Evolutionary conservation across 2,329 filamentous ascomycete genomes (phyloP).

Genomic region (Cordyceps fumosorosea): DNA sequence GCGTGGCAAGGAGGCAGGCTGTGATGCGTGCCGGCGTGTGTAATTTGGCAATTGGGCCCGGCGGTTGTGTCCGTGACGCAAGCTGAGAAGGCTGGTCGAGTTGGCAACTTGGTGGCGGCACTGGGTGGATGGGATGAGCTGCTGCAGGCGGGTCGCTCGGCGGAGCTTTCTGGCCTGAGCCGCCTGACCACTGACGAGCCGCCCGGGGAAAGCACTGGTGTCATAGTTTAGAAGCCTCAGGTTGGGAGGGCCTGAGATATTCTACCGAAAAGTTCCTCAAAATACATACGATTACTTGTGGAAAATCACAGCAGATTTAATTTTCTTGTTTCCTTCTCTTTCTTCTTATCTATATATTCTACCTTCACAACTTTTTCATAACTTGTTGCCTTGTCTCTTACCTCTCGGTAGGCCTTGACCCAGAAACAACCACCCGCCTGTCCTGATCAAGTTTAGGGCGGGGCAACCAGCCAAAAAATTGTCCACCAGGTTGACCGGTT

Average conservation of each 20-base stretch:
- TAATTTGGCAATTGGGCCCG: not conserved
- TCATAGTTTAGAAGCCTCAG: too few species aligned
- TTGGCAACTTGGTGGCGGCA: not conserved
- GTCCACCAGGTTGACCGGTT: not conserved
- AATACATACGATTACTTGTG: too few species aligned
- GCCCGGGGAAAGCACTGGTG: too few species aligned
- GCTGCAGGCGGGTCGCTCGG: conserved; percentile 1
- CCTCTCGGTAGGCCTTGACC: not conserved
- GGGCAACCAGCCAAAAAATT: conserved; percentile 10
- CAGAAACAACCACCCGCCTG: not conserved
- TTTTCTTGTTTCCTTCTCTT: too few species aligned
- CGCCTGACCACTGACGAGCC: not conserved
- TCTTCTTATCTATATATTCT: too few species aligned
- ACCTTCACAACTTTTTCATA: not conserved
- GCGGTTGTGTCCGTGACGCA: conserved; percentile 12
- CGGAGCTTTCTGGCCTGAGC: conserved; percentile 2
- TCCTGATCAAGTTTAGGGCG: conserved; percentile 11
- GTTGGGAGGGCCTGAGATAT: too few species aligned
- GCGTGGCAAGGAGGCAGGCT: not conserved
- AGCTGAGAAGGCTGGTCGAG: conserved; percentile 13
- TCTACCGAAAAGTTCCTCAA: too few species aligned
- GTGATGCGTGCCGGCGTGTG: not conserved
- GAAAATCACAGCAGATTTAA: too few species aligned
- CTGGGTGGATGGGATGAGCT: not conserved
- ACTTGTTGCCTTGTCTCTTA: not conserved